Conservation (phyloP, 2,329 filamentous ascomycete genomes). For the Tolypocladium ovalisporum region DNA sequence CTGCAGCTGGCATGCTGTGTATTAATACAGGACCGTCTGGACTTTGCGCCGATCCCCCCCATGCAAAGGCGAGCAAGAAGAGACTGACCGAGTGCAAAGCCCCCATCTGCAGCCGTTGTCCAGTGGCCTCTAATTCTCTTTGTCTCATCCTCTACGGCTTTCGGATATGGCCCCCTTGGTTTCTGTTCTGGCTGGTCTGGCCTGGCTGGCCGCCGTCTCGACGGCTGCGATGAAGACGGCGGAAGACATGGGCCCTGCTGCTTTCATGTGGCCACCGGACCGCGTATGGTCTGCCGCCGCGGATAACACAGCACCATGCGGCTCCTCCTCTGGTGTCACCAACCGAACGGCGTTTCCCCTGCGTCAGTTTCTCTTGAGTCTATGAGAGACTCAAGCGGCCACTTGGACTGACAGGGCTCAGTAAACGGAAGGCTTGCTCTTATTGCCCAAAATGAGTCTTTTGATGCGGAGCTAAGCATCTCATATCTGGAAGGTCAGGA, state of each 20-base stretch:
- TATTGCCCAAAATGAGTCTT: conserved; percentile 46
- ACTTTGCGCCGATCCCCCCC: neutral
- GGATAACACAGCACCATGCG: conserved; percentile 48
- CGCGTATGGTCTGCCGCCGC: conserved; percentile 40
- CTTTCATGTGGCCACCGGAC: conserved; percentile 50
- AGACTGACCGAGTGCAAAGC: neutral
- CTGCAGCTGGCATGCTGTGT: neutral
- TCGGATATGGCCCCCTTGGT: conserved; percentile 9
- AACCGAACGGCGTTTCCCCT: conserved; percentile 48
- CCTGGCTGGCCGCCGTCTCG: neutral
- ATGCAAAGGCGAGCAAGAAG: neutral
- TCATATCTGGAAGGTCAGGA: conserved; percentile 36
- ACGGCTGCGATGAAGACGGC: conserved; percentile 1
- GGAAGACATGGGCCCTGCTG: conserved; percentile 40
- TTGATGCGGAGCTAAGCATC: conserved; percentile 40
- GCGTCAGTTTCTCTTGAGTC: conserved; percentile 16
- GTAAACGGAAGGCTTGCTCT: conserved; percentile 44
- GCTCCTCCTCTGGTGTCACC: conserved; percentile 32
- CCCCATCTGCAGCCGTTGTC: neutral
- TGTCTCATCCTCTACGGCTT: neutral
- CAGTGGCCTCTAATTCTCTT: neutral
- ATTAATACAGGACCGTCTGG: neutral
- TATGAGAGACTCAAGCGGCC: fast-evolving
- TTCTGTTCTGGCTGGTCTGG: conserved; percentile 8
- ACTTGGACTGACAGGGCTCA: conserved; percentile 11